Base-by-base conservation (phyloP, 2,329 filamentous ascomycete species). In the Keithomyces neogunnii region DNA sequence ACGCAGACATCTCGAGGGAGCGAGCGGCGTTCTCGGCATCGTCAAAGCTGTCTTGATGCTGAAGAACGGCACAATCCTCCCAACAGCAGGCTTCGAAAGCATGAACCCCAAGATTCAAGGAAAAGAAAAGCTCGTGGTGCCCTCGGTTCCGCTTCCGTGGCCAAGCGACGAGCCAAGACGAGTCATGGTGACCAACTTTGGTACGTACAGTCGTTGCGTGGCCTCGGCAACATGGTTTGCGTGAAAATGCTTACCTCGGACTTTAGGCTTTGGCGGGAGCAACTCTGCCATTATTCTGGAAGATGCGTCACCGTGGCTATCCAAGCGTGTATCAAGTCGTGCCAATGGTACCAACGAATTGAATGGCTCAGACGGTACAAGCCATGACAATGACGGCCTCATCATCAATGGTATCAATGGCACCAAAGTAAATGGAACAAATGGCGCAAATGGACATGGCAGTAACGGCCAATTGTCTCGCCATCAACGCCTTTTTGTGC, bases 31-130 rank as follows among this genome's bases (percentile, higher is more conserved):
- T 36, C 49, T 60, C 4, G 55, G 43, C 38, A 52, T 66, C 8
- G 48, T 64, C 44, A 66, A 66, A 51, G 57, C 58, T 2, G 56
- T 62, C 19, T 19, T 64, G 40, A 60, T 61, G 53, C 26, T 65
- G 13, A 47, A 64, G 44, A 47, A 59, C 11, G 59, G 57, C 19
- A 26, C 44, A 5, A 59, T 65, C 32, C 48, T 61, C 4, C 61
- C 62, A 6, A 64, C 53, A 19, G 57, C 59, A n/a, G 48, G 55
- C 3, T 63, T 63, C 36, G 55, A 63, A 39, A 56, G 53, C 47
- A 49, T 62, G 13, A 63, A 58, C 36, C 43, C 53, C 8, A 50
- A 48, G n/a, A 53, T 53, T 13, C 44, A 19, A n/a, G 53, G 43
- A 9, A 32, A 51, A 29, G 49, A 51, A 8, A 54, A 52, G 38